Evolutionary conservation across 805 yeast genomes (phyloP).

Genomic region (Pichia occidentalis): DNA sequence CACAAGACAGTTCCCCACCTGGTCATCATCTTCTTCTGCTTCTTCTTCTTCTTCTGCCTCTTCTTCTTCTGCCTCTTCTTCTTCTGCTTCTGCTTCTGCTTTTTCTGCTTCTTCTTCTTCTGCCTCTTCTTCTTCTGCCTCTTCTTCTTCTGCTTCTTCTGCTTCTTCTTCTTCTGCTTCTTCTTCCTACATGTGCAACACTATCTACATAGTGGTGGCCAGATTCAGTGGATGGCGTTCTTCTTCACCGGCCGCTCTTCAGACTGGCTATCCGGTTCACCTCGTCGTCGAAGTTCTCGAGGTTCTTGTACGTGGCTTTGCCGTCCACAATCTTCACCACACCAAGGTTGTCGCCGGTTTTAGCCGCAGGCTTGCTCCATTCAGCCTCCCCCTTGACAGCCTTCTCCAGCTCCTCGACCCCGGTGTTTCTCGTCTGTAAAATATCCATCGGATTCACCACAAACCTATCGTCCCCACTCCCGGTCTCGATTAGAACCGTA

Average conservation of each 20-base stretch:
- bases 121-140: too few relatives aligned
- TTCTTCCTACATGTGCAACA: too few relatives aligned
- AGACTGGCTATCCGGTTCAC: conserved; percentile 28
- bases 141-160: too few relatives aligned
- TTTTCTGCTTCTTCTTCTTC: too few relatives aligned
- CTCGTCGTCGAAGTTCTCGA: conserved; percentile 35
- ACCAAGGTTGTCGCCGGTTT: conserved; percentile 40
- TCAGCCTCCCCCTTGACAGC: conserved; percentile 17
- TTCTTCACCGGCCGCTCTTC: conserved; percentile 9
- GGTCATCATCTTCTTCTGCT: too few relatives aligned
- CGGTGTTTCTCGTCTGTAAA: conserved; percentile 2
- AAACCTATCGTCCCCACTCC: conserved; percentile 27
- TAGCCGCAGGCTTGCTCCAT: conserved; percentile 19
- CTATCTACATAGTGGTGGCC: too few relatives aligned
- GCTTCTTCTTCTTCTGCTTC: too few relatives aligned
- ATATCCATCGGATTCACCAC: conserved; percentile 5
- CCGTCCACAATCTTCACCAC: conserved; percentile 40
- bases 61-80: too few relatives aligned
- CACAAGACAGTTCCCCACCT: too few relatives aligned
- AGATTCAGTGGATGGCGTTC: neutral
- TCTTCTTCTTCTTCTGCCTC: too few relatives aligned
- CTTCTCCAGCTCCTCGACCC: conserved; percentile 19
- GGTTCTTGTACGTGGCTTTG: conserved; percentile 37
- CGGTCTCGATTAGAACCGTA: conserved; percentile 42
- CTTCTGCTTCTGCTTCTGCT: too few relatives aligned